A percentile compares a stretch with the other conserved stretches of the same genome.
phyloP scores from a whole-genome alignment of 2,329 filamentous ascomycete genomes.

The Talaromyces rugulosus region DNA sequence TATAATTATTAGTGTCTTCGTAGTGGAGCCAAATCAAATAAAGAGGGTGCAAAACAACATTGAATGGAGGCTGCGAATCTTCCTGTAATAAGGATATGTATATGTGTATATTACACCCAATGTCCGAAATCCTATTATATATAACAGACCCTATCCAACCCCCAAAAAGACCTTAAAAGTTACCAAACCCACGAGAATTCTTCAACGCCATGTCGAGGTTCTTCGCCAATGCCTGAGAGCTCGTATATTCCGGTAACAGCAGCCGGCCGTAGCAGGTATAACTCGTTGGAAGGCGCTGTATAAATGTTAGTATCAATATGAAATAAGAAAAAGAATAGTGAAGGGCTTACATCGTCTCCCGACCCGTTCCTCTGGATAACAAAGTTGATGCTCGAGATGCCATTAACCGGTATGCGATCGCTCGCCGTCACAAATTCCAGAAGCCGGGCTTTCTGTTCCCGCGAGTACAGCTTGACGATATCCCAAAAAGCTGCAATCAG shows the following conservation, averaged over 20 bases:
- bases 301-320: slow-evolving; percentile 5
- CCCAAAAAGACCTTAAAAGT: slow-evolving; percentile 50
- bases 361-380: slow-evolving; percentile 73
- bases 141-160: too few relatives aligned
- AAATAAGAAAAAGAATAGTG: not conserved
- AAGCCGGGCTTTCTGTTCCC: slow-evolving; percentile 67
- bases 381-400: slow-evolving; percentile 77
- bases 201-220: slow-evolving; percentile 81
- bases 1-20: too few relatives aligned
- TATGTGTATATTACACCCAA: not conserved
- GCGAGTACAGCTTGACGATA: slow-evolving; percentile 62
- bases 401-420: slow-evolving; percentile 83
- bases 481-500: slow-evolving; percentile 80
- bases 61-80: too few relatives aligned
- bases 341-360: slow-evolving; percentile 46
- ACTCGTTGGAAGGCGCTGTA: slow-evolving; percentile 67
- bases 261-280: slow-evolving; percentile 92
- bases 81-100: not conserved
- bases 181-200: slow-evolving; percentile 86
- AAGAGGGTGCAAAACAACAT: too few relatives aligned
- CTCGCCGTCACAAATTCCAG: slow-evolving; percentile 94
- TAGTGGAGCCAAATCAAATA: too few relatives aligned
- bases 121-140: not conserved
- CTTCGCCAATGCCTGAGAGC: slow-evolving; percentile 64
- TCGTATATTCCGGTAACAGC: slow-evolving; percentile 75